These are phyloP conservation scores for Lentinula detonsa DNA, from an alignment of 768 basidiomycete genomes.

Conservation along the genomic window DNA sequence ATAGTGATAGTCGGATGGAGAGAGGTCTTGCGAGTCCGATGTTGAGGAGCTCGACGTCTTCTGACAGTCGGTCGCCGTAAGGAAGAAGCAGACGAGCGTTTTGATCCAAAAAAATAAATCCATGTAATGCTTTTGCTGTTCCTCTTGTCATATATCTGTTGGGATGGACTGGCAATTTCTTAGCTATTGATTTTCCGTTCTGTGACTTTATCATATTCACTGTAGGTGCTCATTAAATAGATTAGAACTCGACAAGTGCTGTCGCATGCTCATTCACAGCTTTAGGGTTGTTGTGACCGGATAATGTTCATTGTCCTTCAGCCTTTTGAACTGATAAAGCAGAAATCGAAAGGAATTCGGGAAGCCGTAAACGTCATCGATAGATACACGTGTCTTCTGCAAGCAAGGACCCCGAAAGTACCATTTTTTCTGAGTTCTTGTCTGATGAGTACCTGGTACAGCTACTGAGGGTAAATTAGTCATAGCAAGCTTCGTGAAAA, in stretches of 20 bases:
- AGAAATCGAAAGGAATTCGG: neutral
- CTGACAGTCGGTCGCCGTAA: neutral
- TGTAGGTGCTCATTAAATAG: neutral
- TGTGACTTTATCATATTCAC: neutral
- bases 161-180: neutral
- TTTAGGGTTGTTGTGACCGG: too few relatives aligned
- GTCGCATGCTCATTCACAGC: neutral
- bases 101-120: neutral
- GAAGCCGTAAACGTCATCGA: neutral
- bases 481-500: too few relatives aligned
- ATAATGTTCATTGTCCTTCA: too few relatives aligned
- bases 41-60: conserved; percentile 33
- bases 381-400: neutral
- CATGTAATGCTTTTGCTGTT: neutral
- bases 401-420: neutral
- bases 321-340: too few relatives aligned
- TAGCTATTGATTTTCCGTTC: neutral
- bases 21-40: conserved; percentile 62
- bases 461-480: too few relatives aligned
- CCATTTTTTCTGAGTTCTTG: too few relatives aligned
- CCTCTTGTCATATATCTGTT: neutral
- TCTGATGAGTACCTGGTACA: too few relatives aligned
- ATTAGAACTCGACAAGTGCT: neutral
- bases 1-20: conserved; percentile 47
- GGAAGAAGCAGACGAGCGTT: neutral